phyloP scores from a whole-genome alignment of 768 basidiomycete genomes.

The Phanerodontia chrysosporium region DNA sequence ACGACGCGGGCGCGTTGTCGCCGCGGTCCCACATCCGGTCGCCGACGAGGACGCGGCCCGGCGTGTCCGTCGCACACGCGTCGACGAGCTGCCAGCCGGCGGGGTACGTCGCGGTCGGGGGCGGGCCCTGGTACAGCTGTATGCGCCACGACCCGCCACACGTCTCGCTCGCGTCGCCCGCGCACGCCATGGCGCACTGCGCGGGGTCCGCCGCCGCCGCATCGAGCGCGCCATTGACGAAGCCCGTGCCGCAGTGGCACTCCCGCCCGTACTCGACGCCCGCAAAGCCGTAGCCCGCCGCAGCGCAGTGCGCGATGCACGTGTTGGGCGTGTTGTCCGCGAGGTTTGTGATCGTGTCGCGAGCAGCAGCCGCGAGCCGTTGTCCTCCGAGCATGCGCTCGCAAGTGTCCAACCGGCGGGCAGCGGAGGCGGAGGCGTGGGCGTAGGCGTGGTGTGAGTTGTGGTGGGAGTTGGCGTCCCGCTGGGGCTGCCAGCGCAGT shows the following conservation, averaged over 20 bases:
- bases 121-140: slow-evolving; percentile 10
- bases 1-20: slow-evolving; percentile 18
- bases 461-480: too few species aligned
- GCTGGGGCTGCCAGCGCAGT: too few species aligned
- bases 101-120: slow-evolving; percentile 3
- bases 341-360: slow-evolving; percentile 12
- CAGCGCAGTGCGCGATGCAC: slow-evolving; percentile 3
- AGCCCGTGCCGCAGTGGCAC: slow-evolving; percentile 12
- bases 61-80: slow-evolving; percentile 16
- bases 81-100: slow-evolving; percentile 13
- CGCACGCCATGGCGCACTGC: slow-evolving; percentile 18
- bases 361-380: slow-evolving; percentile 14
- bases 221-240: slow-evolving; percentile 8
- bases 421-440: slow-evolving; percentile 3
- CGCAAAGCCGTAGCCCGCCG: slow-evolving; percentile 2
- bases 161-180: slow-evolving; percentile 1
- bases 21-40: slow-evolving; percentile 12
- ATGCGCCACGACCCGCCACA: slow-evolving; percentile 21
- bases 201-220: neutral
- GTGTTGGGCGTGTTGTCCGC: slow-evolving; percentile 9
- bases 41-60: slow-evolving; percentile 15
- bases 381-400: slow-evolving; percentile 16
- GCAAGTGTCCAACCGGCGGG: slow-evolving; percentile 16
- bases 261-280: slow-evolving; percentile 12
- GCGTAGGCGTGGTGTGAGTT: neutral